phyloP scores from a whole-genome alignment of 345 rosid species.

The Hirschfeldia incana region DNA sequence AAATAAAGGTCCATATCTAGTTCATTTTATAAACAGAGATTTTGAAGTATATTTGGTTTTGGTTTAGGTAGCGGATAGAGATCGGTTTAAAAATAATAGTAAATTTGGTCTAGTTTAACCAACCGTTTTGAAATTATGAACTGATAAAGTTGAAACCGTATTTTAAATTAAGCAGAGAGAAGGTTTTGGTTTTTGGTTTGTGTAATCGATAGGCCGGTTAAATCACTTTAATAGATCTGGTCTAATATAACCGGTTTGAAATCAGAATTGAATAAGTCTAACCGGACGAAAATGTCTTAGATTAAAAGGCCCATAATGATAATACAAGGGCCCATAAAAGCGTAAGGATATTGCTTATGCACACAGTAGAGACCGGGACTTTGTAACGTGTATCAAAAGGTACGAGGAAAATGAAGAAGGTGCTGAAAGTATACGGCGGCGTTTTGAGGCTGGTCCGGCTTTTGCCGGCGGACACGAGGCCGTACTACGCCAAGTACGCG shows the following conservation, averaged over 20 bases:
- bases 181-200: neutral
- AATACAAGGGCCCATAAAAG: conserved; percentile 19
- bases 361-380: neutral
- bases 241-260: neutral
- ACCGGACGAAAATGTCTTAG: neutral
- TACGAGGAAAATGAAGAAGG: conserved; percentile 60
- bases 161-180: neutral
- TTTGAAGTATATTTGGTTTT: neutral
- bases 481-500: conserved; percentile 85
- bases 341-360: neutral
- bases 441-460: conserved; percentile 74
- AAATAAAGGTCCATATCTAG: too few relatives aligned
- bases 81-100: neutral
- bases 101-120: neutral
- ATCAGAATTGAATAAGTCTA: neutral
- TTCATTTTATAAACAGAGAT: too few relatives aligned
- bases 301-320: neutral
- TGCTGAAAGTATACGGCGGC: conserved; percentile 72
- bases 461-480: conserved; percentile 77
- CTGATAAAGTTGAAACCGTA: neutral
- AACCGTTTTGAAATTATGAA: neutral
- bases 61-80: neutral
- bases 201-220: neutral
- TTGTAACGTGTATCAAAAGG: conserved; percentile 36
- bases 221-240: neutral